Base-by-base conservation (phyloP, 225 moss, liverwort and hornwort genomes). In the Pseudisothecium myosuroides region DNA sequence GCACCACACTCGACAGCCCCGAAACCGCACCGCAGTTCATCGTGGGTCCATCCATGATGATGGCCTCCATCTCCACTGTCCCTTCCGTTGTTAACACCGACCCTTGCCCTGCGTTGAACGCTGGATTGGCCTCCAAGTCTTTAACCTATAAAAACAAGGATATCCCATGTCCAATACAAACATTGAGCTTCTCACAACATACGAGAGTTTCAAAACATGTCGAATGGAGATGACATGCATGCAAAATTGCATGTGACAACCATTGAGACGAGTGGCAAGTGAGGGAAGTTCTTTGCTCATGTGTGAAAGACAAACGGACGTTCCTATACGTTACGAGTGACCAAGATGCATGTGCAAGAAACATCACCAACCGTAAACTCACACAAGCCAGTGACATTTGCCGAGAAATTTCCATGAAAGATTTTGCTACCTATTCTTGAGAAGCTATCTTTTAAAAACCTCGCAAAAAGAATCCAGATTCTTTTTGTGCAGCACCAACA, bases 61-160 rank as follows among this genome's bases (percentile, higher is more conserved):
- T 94, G 10, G 96, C 96, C 94, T 97, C 98, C 97, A 98, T 98
- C 93, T 98, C 98, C 85, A 97, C 96, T 43, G 98, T 97, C 32
- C 97, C 98, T 68, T 89, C 85, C 7, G 90, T 75, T 54, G 98
- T 96, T 58, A 98, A 90, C 88, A 97, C 98, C 39, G 98, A 95
- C 43, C 98, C 98, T 65, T 90, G 83, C 85, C 98, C 97, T 12
- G 98, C 93, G 73, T 98, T 98, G 96, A 97, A 98, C 32, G 89
- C 43, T 27, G 96, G 94, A 85, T 93, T 94, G 32, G 85, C 88
- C 92, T 98, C 97, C 90, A 98, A 76, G 41, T 93, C 89, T 86
- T 88, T 93, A 22, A 98, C 98, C 98, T 97, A 65, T 16, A 34
- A 34, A 56, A 66, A 76, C 43, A 83, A 63, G 12, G 39, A 63